Percentiles rank a stretch among this genome's conserved stretches.
These are phyloP conservation scores for Leccinum pseudoinsigne DNA, from an alignment of 1,284 basidiomycete genomes.

Conservation along the genomic window DNA sequence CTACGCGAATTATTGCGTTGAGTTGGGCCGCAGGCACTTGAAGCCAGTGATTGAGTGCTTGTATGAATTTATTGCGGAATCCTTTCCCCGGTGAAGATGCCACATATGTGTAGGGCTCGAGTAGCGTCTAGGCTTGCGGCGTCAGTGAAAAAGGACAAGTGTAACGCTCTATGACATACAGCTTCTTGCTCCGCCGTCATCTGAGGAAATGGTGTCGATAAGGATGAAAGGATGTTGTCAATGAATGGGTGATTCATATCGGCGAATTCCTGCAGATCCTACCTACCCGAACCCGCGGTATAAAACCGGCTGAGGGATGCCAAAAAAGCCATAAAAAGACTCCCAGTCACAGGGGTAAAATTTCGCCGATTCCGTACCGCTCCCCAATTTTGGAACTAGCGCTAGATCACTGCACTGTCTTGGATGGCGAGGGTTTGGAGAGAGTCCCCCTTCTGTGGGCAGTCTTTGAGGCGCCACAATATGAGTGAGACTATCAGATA, in stretches of 20 bases:
- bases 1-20: slow-evolving; percentile 71
- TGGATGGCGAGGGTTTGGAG: slow-evolving; percentile 1
- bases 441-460: not conserved
- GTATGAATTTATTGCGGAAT: slow-evolving; percentile 84
- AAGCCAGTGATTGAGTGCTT: slow-evolving; percentile 94
- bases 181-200: slow-evolving; percentile 21
- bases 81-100: slow-evolving; percentile 93
- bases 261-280: not conserved
- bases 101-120: slow-evolving; percentile 92
- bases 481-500: slow-evolving; percentile 10
- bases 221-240: slow-evolving; percentile 24
- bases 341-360: not conserved
- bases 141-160: not conserved
- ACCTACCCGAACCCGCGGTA: slow-evolving; percentile 3
- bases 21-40: slow-evolving; percentile 76
- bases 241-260: slow-evolving; percentile 26
- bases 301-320: slow-evolving; percentile 8
- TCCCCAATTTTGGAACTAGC: slow-evolving; percentile 7
- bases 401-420: slow-evolving; percentile 3
- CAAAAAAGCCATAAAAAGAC: slow-evolving; percentile 7
- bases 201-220: slow-evolving; percentile 13
- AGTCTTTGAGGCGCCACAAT: slow-evolving; percentile 6
- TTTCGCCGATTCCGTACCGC: not conserved
- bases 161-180: slow-evolving; percentile 12
- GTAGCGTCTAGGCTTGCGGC: slow-evolving; percentile 44